Base-by-base conservation (phyloP, 257 asterid genomes). In the Fraxinus americana region DNA sequence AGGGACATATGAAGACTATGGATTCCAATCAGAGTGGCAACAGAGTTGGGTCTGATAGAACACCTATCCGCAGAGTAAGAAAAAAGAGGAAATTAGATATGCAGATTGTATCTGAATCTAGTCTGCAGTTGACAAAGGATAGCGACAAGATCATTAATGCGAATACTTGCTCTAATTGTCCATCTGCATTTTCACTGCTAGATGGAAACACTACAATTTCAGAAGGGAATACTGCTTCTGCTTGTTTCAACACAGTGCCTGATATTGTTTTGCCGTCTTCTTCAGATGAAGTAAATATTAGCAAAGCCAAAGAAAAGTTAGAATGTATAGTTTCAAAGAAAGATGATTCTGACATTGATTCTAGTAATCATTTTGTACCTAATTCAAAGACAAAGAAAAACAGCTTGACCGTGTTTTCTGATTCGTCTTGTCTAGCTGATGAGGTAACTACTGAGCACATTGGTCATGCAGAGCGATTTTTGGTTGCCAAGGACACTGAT, bases 1-100 rank as follows among this genome's bases (percentile, higher is more conserved):
- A 78, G 61, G 81, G 73, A 75, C 73, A 86, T 73, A 30, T 14
- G 27, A 70, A 66, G 73, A 69, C 43, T 34, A 35, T 3, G 63
- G 82, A 52, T 43, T 69, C 71, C 5, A 30, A 70, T 80, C 77
- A 68, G 75, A 79, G 71, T 73, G 75, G 68, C 39, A 66, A 81
- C 73, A 43, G 21, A 43, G 74, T 23, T 68, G 78, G 27, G 13
- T 80, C 84, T 32, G 79, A 69, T 75, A 81, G 71, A 77, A 63
- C 80, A 71, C 77, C 67, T 75, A n/a, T 52, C 29, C 70, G 73
- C 75, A 75, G 77, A 74, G 35, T 75, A 81, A 85, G 77, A 81
- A 82, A 86, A 85, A 85, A 73, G 82, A 87, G 78, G 82, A 83
- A 54, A 79, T 82, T 76, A 72, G 38, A 30, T 52, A 73, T 32